Evolutionary conservation across 2,329 filamentous ascomycete species (phyloP), one percentile per base, ranked within the genome.

Genomic region (Verticillium tricorpus): DNA sequence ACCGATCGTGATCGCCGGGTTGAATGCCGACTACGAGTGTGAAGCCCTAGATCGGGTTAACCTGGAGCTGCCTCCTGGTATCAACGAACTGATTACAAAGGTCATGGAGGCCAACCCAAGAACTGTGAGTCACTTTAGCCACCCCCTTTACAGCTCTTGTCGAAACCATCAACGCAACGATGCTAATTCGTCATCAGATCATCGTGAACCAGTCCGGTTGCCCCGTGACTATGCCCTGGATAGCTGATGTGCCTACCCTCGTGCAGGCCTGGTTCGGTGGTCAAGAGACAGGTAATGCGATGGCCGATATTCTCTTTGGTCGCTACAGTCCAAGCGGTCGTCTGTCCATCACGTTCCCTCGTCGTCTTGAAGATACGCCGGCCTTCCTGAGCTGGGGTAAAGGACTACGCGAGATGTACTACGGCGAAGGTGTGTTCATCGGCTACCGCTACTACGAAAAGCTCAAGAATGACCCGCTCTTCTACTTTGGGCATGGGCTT

Each of bases 351-450:
- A 89, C 82, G 4, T 92, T 90, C 73, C 89, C 89, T 0, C 77
- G 76, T 37, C 76, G 78, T 1, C 68, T 86, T 2, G 81, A 89
- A 69, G 86, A 90, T 67, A 92, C 89, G 65, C 66, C 89, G 0
- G 85, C 87, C 0, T 91, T 87, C 72, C 76, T 89, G 62, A 91
- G 89, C 74, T 92, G 85, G 68, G 82, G 88, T 37, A 79, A 85
- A 56, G 86, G 89, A 0, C 71, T 88, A 0, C 76, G 79, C 25
- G 81, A 82, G 2, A 86, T 87, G 1, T 74, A 89, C 0, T 92
- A 92, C 65, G 88, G 88, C 17, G 89, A 92, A 71, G 89, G 89
- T 57, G 80, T 92, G 28, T 91, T 89, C 69, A 80, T 92, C 15
- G 89, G 89, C 0, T 91, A 92, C 72, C 79, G 88, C 15, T 90